A percentile compares a stretch with the other conserved stretches of the same genome.
These are phyloP conservation scores for Fusarium brevicatenulatum DNA, from an alignment of 2,329 filamentous ascomycete genomes.

Conservation along the genomic window DNA sequence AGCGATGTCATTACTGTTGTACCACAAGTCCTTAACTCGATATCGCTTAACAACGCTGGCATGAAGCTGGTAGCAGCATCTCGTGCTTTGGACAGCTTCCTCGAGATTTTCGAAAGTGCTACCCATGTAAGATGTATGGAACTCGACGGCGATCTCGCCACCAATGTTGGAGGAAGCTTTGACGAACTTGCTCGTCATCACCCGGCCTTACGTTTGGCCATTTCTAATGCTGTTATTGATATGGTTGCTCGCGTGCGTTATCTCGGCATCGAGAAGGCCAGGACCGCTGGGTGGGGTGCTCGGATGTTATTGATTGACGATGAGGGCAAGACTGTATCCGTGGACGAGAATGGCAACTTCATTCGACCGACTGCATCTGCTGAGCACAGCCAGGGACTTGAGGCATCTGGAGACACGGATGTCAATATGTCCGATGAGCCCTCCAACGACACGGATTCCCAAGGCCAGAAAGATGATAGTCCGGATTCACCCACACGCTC, in stretches of 20 bases:
- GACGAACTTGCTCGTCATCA: conserved; percentile 97
- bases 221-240: conserved; percentile 85
- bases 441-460: conserved; percentile 20
- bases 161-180: conserved; percentile 82
- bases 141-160: conserved; percentile 74
- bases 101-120: conserved; percentile 96
- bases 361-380: conserved; percentile 42
- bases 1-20: conserved; percentile 88
- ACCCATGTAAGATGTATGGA: conserved; percentile 88
- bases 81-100: conserved; percentile 83
- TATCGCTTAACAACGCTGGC: conserved; percentile 88
- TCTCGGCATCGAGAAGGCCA: conserved; percentile 76
- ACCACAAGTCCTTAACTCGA: conserved; percentile 89
- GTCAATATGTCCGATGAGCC: conserved; percentile 72
- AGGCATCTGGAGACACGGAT: conserved; percentile 57
- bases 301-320: conserved; percentile 76
- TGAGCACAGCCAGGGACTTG: conserved; percentile 54
- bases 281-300: conserved; percentile 76
- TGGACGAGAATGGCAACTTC: conserved; percentile 64
- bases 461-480: conserved; percentile 22
- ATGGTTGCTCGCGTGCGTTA: conserved; percentile 87
- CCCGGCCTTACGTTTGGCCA: conserved; percentile 80
- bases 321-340: conserved; percentile 61
- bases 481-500: conserved; percentile 46
- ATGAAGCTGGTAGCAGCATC: conserved; percentile 89